Evolutionary conservation across 805 yeast genomes (phyloP), one percentile per base, ranked within the genome.

Genomic region (Ogataea nitratoaversa): DNA sequence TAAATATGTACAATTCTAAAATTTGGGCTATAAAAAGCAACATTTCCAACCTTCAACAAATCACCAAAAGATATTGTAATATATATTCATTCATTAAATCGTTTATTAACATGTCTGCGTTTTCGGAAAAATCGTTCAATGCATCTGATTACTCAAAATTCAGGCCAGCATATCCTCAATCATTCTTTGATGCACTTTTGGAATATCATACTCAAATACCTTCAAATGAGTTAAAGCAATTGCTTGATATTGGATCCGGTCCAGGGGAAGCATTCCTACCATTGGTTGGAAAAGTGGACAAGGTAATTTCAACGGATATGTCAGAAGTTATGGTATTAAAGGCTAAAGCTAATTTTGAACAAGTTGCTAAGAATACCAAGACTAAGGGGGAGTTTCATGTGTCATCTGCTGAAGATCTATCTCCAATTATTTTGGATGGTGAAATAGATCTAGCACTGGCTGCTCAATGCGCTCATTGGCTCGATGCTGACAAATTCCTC

Each of bases 401-500:
- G 7, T 36, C 46, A 23, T 27, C 55, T 12, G 59, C 62, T 22
- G 63, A 58, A 31, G 39, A 48, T 23, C 31, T 56, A 16, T 30
- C 53, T 17, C 46, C 49, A 13, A 25, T 41, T 3, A 40, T 55
- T 5, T 47, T 51, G 18, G 43, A 50, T 30, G 44, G 54, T 11
- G 50, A 57, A 3, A 63, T 79, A 7, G 95, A 84, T 55, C 44
- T 87, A 50, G 67, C 87, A 12, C 74, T 88, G 2, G 84, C 82
- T n/a, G 95, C 90, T 0, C 89, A 89, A 56, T 83, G 89, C 43
- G 78, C 74, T n/a, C 96, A 89, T 61, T 89, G 96, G 95, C 74
- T 86, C 42, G 59, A 50, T 48, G 52, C 46, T 19, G 52, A 24
- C 11, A 45, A 32, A 19, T 55, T 53, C 62, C 50, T 54, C 23